phyloP scores from a whole-genome alignment of 2,329 filamentous ascomycete species.

The Diplocarpon mali region DNA sequence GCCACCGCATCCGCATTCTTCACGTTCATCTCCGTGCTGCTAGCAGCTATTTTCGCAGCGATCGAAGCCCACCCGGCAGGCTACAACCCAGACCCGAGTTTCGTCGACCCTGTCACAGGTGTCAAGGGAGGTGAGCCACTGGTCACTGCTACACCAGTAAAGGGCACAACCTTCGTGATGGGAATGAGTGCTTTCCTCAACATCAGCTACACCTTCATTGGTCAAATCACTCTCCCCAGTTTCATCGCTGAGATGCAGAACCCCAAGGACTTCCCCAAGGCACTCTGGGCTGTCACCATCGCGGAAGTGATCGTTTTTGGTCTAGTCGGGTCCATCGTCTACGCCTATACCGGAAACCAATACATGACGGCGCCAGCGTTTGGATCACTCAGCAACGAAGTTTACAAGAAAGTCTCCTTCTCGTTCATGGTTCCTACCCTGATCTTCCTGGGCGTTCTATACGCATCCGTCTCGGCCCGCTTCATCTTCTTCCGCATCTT shows the following conservation, averaged over 20 bases:
- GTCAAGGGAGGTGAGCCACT: constrained; percentile 45
- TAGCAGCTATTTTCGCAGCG: constrained; percentile 73
- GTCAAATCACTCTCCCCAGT: constrained; percentile 84
- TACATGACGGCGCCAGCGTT: constrained; percentile 86
- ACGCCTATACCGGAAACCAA: constrained; percentile 79
- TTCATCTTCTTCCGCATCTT: constrained; percentile 91
- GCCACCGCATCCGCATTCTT: constrained; percentile 73
- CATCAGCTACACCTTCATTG: constrained; percentile 93
- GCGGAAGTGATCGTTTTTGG: constrained; percentile 80
- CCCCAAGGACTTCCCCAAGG: constrained; percentile 79
- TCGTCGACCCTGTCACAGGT: constrained; percentile 22
- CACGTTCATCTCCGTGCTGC: constrained; percentile 78
- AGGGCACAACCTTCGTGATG: constrained; percentile 65
- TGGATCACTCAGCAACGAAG: constrained; percentile 60
- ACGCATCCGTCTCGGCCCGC: constrained; percentile 79
- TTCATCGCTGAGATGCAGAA: constrained; percentile 92
- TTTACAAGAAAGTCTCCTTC: constrained; percentile 81
- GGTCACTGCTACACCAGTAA: constrained; percentile 55
- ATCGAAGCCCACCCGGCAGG: constrained; percentile 63
- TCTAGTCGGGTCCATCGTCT: constrained; percentile 69
- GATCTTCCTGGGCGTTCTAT: constrained; percentile 83
- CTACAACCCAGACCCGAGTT: constrained; percentile 41
- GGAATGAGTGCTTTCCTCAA: constrained; percentile 87
- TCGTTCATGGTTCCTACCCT: constrained; percentile 94
- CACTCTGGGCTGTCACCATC: constrained; percentile 82